Percentiles rank a stretch among this genome's conserved stretches.
phyloP scores from a whole-genome alignment of 2,329 filamentous ascomycete species.

The Onygenales sp. region DNA sequence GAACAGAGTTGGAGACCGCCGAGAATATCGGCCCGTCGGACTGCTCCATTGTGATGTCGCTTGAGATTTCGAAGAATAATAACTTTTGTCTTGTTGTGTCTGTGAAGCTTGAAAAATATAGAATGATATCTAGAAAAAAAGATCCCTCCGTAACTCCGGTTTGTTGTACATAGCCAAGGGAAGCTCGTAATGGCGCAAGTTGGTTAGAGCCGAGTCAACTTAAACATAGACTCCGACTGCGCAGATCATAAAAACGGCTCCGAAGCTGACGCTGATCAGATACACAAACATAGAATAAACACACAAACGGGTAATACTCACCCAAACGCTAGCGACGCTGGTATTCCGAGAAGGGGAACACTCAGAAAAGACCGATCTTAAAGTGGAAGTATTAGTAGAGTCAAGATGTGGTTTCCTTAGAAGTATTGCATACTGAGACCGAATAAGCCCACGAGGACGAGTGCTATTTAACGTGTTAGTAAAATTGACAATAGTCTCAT shows the following conservation, averaged over 20 bases:
- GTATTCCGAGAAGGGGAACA: slow-evolving; percentile 68
- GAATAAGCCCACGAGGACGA: slow-evolving; percentile 69
- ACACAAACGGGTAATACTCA: slow-evolving; percentile 42
- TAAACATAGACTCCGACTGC: slow-evolving; percentile 97
- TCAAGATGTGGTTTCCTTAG: background rate
- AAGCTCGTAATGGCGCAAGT: background rate
- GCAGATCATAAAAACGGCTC: slow-evolving; percentile 97
- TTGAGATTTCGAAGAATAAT: background rate
- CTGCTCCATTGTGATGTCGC: slow-evolving; percentile 7
- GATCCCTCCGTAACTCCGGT: slow-evolving; percentile 18
- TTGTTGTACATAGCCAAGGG: slow-evolving; percentile 26
- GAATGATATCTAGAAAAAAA: slow-evolving; percentile 25
- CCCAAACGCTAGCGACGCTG: slow-evolving; percentile 84
- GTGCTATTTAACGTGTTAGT: slow-evolving; percentile 29
- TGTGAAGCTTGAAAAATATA: slow-evolving; percentile 5
- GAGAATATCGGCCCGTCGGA: slow-evolving; percentile 37
- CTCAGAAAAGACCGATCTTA: slow-evolving; percentile 73
- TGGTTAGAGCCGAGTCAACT: slow-evolving; percentile 11
- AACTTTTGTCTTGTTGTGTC: background rate
- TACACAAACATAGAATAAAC: slow-evolving; percentile 8
- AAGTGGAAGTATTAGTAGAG: background rate
- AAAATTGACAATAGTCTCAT: background rate
- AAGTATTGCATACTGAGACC: slow-evolving; percentile 60
- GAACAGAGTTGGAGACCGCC: slow-evolving; percentile 52
- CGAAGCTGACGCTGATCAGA: slow-evolving; percentile 52